Conservation (phyloP, 2,329 filamentous ascomycete species). For the Pseudogymnoascus sp. region DNA sequence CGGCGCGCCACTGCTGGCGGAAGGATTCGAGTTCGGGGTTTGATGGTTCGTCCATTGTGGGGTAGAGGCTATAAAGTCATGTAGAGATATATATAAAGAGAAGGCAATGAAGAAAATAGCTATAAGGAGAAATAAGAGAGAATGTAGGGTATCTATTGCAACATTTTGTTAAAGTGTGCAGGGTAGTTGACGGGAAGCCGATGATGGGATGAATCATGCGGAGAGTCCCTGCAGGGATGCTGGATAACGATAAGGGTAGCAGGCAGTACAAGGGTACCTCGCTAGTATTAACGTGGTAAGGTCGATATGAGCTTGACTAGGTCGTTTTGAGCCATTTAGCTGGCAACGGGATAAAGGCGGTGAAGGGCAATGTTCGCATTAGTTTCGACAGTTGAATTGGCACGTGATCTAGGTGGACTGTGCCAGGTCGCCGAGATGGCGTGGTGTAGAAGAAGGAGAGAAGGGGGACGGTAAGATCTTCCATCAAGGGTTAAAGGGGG, state of each 20-base stretch:
- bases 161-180: not conserved
- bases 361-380: not conserved
- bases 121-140: not conserved
- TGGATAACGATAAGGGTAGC: conserved; percentile 1
- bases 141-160: not conserved
- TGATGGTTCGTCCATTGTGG: conserved; percentile 31
- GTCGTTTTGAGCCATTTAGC: not conserved
- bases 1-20: conserved; percentile 75
- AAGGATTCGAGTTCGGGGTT: conserved; percentile 77
- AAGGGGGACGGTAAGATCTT: not conserved
- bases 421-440: no score
- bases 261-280: not conserved
- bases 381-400: not conserved
- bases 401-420: no score
- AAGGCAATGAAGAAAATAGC: not conserved
- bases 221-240: not conserved
- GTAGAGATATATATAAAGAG: not conserved
- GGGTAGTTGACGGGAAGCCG: not conserved
- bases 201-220: conserved; percentile 3
- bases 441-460: not conserved
- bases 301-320: no score
- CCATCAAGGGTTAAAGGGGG: not conserved
- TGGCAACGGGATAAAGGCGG: not conserved
- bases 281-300: not conserved
- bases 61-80: not conserved